phyloP scores from a whole-genome alignment of 2,329 filamentous ascomycete species.

The Neodidymelliopsis sp. region DNA sequence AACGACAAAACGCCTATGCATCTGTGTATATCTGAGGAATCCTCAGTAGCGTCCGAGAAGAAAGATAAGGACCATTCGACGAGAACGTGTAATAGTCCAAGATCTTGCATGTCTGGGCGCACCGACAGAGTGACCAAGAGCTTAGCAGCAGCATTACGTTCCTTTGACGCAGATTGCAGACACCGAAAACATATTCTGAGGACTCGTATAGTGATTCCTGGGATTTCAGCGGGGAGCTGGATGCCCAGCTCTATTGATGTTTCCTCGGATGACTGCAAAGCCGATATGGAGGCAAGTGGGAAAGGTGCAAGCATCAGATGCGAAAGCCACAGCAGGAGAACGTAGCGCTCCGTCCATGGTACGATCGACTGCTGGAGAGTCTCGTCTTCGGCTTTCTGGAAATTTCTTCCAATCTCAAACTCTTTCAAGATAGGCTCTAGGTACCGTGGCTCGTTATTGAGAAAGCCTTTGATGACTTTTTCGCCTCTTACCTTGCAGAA shows the following conservation, averaged over 20 bases:
- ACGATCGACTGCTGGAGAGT: conserved; percentile 27
- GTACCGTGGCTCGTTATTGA: conserved; percentile 87
- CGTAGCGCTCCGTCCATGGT: conserved; percentile 85
- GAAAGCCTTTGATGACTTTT: conserved; percentile 88
- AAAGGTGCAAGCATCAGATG: conserved; percentile 75
- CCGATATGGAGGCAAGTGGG: conserved; percentile 84
- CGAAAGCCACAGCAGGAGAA: conserved; percentile 81
- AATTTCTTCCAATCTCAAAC: conserved; percentile 67
- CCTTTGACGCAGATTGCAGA: conserved; percentile 79
- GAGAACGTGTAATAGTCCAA: conserved; percentile 73
- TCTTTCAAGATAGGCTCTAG: conserved; percentile 80
- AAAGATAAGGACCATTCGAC: conserved; percentile 74
- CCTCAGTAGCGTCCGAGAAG: conserved; percentile 58
- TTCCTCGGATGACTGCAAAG: conserved; percentile 41
- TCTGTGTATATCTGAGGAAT: conserved; percentile 68
- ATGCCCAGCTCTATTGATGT: conserved; percentile 53
- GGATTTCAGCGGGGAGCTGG: conserved; percentile 66
- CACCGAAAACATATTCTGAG: conserved; percentile 75
- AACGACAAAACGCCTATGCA: conserved; percentile 83
- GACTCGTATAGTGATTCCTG: conserved; percentile 73
- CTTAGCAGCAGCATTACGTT: conserved; percentile 84
- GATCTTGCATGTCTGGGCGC: conserved; percentile 83
- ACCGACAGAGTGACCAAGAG: conserved; percentile 83
- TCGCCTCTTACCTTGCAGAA: conserved; percentile 95
- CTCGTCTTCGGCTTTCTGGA: conserved; percentile 20